phyloP scores from a whole-genome alignment of 371 early-diverging fungal genomes.

The Mucor saturninus region DNA sequence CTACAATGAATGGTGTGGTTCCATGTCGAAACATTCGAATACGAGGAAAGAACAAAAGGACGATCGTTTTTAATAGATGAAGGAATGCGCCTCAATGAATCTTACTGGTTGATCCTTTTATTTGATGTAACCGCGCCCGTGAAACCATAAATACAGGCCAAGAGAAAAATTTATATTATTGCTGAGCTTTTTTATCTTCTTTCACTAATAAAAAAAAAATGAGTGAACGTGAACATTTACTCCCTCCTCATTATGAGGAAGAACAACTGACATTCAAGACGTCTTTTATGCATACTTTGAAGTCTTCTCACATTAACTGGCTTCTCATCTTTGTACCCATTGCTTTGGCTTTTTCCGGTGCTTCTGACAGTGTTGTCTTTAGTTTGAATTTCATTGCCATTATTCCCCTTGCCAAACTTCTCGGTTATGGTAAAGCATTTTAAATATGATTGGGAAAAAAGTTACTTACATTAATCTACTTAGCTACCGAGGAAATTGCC shows the following conservation, averaged over 20 bases:
- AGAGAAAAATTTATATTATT: not conserved
- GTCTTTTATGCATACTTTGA: constrained; percentile 36
- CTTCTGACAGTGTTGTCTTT: constrained; percentile 63
- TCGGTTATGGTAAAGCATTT: constrained; percentile 13
- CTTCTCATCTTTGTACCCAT: constrained; percentile 75
- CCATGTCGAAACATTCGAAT: no score
- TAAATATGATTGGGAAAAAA: not conserved
- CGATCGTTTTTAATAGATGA: not conserved
- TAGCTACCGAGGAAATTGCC: constrained; percentile 52
- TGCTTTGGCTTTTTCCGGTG: constrained; percentile 67
- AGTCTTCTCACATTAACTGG: constrained; percentile 64
- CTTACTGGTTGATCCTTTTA: constrained; percentile 1
- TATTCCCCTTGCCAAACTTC: constrained; percentile 82
- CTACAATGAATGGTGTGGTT: no score
- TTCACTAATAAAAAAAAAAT: constrained; percentile 17
- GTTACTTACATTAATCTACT: not conserved
- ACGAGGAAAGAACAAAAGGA: not conserved
- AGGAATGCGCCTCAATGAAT: constrained; percentile 3
- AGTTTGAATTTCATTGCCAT: constrained; percentile 92
- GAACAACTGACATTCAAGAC: constrained; percentile 39
- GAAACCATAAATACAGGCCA: constrained; percentile 1
- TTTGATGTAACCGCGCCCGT: constrained; percentile 7
- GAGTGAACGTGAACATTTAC: constrained; percentile 38
- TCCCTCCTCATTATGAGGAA: constrained; percentile 22
- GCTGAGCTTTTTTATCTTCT: not conserved